A percentile compares a stretch with the other conserved stretches of the same genome.
These are phyloP conservation scores for Phytophthora multivora DNA, from an alignment of 352 stramenopile genomes.

Conservation along the genomic window DNA sequence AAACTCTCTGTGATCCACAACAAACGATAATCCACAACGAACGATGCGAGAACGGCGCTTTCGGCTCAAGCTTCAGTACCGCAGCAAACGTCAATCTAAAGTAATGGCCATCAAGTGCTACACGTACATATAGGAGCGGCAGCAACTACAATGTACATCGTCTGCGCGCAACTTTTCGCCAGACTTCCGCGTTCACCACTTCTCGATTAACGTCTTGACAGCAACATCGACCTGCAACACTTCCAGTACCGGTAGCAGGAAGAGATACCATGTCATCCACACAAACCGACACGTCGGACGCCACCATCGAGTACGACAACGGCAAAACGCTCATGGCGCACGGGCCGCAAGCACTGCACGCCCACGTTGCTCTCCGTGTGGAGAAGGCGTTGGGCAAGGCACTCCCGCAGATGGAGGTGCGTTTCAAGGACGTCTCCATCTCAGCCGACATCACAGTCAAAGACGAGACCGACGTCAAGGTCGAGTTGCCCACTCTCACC, in stretches of 20 bases:
- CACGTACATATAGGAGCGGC: no score
- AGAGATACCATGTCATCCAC: neutral
- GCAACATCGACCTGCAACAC: neutral
- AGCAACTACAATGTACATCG: no score
- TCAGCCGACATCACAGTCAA: slow-evolving; percentile 34
- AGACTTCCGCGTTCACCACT: neutral
- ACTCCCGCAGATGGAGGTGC: slow-evolving; percentile 51
- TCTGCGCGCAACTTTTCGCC: no score
- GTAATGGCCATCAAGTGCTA: no score
- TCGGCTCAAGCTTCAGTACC: no score
- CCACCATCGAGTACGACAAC: slow-evolving; percentile 30
- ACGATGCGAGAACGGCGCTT: no score
- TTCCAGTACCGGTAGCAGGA: neutral
- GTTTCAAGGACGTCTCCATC: slow-evolving; percentile 37
- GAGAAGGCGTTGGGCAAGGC: slow-evolving; percentile 25
- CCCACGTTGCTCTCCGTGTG: slow-evolving; percentile 26
- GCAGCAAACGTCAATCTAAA: no score
- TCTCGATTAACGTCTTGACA: neutral
- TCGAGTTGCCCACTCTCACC: slow-evolving; percentile 24
- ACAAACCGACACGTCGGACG: neutral
- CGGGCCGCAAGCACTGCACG: slow-evolving; percentile 33
- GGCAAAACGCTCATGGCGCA: slow-evolving; percentile 40
- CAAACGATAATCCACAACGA: no score
- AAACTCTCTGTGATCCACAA: no score
- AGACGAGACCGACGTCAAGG: slow-evolving; percentile 17